Percentiles rank a stretch among this genome's conserved stretches.
phyloP scores from a whole-genome alignment of 345 rosid genomes.

The Pelargonium nanum region DNA sequence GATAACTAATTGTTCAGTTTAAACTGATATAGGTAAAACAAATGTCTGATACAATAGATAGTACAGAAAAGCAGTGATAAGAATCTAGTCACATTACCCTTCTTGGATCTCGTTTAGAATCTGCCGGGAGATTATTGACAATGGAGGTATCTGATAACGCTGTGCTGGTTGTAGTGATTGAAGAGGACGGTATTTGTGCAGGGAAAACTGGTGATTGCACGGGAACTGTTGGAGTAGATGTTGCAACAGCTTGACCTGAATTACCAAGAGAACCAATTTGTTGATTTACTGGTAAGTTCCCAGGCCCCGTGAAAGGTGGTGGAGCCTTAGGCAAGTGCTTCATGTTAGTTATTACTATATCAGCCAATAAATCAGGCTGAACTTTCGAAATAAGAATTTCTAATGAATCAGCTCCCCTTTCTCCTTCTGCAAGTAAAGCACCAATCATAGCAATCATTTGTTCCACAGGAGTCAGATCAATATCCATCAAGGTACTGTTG shows the following conservation, averaged over 20 bases:
- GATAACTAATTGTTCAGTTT: not conserved
- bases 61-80: conserved; percentile 6
- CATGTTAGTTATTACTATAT: conserved; percentile 92
- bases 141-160: conserved; percentile 34
- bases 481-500: conserved; percentile 36
- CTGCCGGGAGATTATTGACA: conserved; percentile 35
- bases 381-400: conserved; percentile 81
- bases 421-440: conserved; percentile 98
- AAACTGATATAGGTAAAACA: not conserved
- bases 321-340: conserved; percentile 73
- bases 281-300: conserved; percentile 25
- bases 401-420: conserved; percentile 93
- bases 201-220: conserved; percentile 35
- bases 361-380: conserved; percentile 95
- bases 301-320: conserved; percentile 47
- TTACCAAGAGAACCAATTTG: conserved; percentile 31
- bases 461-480: conserved; percentile 77
- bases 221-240: conserved; percentile 29
- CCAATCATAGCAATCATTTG: conserved; percentile 98
- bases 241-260: conserved; percentile 34
- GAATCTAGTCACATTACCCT: conserved; percentile 43
- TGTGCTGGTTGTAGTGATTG: conserved; percentile 28
- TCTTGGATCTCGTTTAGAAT: conserved; percentile 88
- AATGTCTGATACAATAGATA: conserved; percentile 5
- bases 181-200: conserved; percentile 29